A percentile compares a stretch with the other conserved stretches of the same genome.
Conservation (phyloP, 805 yeast genomes). For the Cyberlindnera lachancei region DNA sequence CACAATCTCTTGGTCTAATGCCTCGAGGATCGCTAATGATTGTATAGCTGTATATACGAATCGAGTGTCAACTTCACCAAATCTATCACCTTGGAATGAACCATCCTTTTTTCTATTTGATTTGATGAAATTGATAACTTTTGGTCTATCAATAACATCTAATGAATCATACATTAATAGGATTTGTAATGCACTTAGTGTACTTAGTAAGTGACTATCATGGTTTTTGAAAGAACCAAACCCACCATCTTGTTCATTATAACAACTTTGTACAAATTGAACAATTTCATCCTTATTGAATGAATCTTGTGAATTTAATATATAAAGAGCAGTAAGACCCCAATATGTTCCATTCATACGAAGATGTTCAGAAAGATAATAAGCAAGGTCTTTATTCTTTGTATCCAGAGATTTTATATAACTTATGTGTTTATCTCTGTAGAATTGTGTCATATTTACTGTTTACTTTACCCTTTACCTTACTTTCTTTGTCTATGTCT, state of each 20-base stretch:
- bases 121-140: conserved; percentile 30
- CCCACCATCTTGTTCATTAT: conserved; percentile 61
- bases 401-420: conserved; percentile 50
- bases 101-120: conserved; percentile 42
- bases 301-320: conserved; percentile 47
- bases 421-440: conserved; percentile 46
- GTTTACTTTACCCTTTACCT: no score
- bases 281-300: conserved; percentile 58
- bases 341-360: conserved; percentile 90
- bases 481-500: neutral
- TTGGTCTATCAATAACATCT: conserved; percentile 28
- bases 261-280: conserved; percentile 64
- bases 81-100: conserved; percentile 80
- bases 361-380: conserved; percentile 87
- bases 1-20: conserved; percentile 45
- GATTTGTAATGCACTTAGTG: conserved; percentile 82
- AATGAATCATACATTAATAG: conserved; percentile 58
- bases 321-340: conserved; percentile 77
- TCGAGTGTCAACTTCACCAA: conserved; percentile 90
- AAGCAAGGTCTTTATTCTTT: conserved; percentile 55
- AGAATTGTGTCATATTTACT: conserved; percentile 4
- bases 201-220: conserved; percentile 80
- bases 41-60: conserved; percentile 81
- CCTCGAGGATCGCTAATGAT: conserved; percentile 61
- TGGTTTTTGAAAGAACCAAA: conserved; percentile 87